Evolutionary conservation across 768 basidiomycete genomes (phyloP).

Genomic region (Vararia minispora): DNA sequence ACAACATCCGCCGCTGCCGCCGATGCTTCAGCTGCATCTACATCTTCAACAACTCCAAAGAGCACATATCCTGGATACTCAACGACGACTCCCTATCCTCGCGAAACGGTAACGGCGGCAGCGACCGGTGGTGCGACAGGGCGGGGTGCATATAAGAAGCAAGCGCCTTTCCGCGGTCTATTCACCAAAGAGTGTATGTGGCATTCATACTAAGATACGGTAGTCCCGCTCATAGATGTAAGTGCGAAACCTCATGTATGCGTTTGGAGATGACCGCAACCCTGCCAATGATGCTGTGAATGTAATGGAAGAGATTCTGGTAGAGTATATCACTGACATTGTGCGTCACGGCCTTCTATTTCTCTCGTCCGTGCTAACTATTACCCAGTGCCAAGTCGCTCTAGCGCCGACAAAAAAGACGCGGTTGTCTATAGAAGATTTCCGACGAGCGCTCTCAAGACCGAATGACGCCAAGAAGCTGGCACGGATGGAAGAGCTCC

Average conservation of each 20-base stretch:
- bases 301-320: conserved; percentile 88
- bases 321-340: conserved; percentile 84
- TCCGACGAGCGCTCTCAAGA: conserved; percentile 67
- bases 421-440: conserved; percentile 77
- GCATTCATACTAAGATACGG: conserved; percentile 1
- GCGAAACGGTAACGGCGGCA: conserved; percentile 36
- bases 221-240: conserved; percentile 9
- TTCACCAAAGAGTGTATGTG: conserved; percentile 74
- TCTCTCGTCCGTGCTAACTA: conserved; percentile 1
- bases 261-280: conserved; percentile 86
- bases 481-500: conserved; percentile 81
- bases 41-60: too few relatives aligned
- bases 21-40: too few relatives aligned
- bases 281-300: conserved; percentile 81
- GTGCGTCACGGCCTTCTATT: conserved; percentile 35
- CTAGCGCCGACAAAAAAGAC: conserved; percentile 59
- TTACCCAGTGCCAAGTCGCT: conserved; percentile 59
- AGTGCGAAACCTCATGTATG: conserved; percentile 87
- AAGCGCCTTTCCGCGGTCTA: conserved; percentile 59
- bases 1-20: too few relatives aligned
- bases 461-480: conserved; percentile 90
- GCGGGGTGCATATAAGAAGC: conserved; percentile 47
- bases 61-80: too few relatives aligned
- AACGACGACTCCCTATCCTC: conserved; percentile 36
- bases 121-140: conserved; percentile 27